These are phyloP conservation scores for Euphrasia confusa DNA, from an alignment of 257 asterid genomes.

Conservation along the genomic window DNA sequence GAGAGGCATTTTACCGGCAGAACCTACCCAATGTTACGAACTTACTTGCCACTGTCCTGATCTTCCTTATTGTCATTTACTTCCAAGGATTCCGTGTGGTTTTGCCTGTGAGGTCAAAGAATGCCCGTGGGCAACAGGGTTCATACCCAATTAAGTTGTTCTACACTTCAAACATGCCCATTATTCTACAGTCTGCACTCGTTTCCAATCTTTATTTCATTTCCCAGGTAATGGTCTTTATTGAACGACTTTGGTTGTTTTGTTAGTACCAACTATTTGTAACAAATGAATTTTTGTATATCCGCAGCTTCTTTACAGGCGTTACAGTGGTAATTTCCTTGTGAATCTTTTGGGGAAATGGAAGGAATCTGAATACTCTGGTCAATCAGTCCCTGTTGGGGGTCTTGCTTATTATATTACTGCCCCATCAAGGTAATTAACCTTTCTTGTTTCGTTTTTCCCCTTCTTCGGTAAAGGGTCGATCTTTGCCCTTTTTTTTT, in stretches of 20 bases:
- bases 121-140: not conserved
- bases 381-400: conserved; percentile 77
- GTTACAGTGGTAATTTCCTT: conserved; percentile 66
- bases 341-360: conserved; percentile 79
- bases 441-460: conserved; percentile 5
- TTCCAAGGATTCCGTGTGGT: not conserved
- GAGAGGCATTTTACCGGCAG: not conserved
- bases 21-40: not conserved
- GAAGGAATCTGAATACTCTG: conserved; percentile 87
- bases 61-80: not conserved
- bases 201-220: conserved; percentile 77
- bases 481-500: not conserved
- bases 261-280: not conserved
- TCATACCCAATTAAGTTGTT: not conserved
- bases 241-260: too few species aligned
- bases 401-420: conserved; percentile 87
- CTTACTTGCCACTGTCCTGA: not conserved
- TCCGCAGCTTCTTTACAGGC: conserved; percentile 61
- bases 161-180: conserved; percentile 56
- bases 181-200: conserved; percentile 78
- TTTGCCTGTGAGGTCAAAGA: not conserved
- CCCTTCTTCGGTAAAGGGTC: not conserved
- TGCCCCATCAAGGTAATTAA: conserved; percentile 69
- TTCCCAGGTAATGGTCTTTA: conserved; percentile 53
- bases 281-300: conserved; percentile 8